phyloP scores from a whole-genome alignment of 495 filamentous ascomycete genomes.

The Chaetomium cochliodes region DNA sequence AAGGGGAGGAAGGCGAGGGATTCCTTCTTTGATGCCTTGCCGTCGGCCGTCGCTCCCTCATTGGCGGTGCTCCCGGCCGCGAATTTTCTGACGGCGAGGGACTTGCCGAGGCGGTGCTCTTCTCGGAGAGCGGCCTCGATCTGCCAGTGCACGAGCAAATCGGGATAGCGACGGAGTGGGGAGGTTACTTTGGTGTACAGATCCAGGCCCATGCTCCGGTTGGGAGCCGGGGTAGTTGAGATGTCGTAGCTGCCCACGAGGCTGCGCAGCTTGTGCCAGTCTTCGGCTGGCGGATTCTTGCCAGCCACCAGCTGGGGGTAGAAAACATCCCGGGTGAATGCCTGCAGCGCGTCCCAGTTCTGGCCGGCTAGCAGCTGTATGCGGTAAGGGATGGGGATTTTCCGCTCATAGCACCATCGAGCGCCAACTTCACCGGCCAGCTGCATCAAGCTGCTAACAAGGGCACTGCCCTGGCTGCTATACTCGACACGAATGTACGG shows the following conservation, averaged over 20 bases:
- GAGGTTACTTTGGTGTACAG: conserved; percentile 80
- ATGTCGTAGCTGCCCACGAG: conserved; percentile 55
- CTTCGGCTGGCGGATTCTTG: conserved; percentile 53
- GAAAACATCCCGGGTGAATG: conserved; percentile 52
- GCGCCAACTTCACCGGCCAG: conserved; percentile 71
- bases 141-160: conserved; percentile 88
- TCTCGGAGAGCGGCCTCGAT: conserved; percentile 77
- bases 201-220: conserved; percentile 62
- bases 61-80: background rate
- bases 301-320: conserved; percentile 54
- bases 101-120: conserved; percentile 57
- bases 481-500: conserved; percentile 45
- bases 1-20: conserved; percentile 58
- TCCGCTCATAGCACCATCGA: conserved; percentile 68
- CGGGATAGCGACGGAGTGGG: conserved; percentile 78
- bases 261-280: conserved; percentile 61
- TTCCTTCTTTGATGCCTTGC: background rate
- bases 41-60: background rate
- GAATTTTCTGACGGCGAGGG: conserved; percentile 44
- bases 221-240: conserved; percentile 50
- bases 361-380: conserved; percentile 61
- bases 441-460: conserved; percentile 64
- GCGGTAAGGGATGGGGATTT: conserved; percentile 77
- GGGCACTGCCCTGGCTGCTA: conserved; percentile 22
- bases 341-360: conserved; percentile 38